Evolutionary conservation across 2,329 filamentous ascomycete genomes (phyloP).

Genomic region (Fusarium nematophilum): DNA sequence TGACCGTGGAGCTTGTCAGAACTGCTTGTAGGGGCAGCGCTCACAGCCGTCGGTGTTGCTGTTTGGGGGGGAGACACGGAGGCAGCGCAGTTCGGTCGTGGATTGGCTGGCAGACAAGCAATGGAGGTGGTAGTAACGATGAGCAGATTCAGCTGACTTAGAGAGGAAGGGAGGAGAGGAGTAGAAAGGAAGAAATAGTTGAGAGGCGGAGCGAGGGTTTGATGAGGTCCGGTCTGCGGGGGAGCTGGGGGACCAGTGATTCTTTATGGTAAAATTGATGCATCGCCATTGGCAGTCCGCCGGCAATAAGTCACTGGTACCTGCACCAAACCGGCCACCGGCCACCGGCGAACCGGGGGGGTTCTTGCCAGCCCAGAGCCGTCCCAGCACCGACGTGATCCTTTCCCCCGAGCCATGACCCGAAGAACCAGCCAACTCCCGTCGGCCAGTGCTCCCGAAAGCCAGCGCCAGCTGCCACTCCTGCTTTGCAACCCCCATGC

Average conservation of each 20-base stretch:
- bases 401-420: conserved; percentile 46
- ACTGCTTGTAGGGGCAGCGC: conserved; percentile 41
- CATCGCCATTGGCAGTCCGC: conserved; percentile 37
- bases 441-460: conserved; percentile 9
- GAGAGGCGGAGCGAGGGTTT: conserved; percentile 33
- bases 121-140: conserved; percentile 8
- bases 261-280: conserved; percentile 44
- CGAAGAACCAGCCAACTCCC: conserved; percentile 37
- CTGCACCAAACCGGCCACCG: conserved; percentile 40
- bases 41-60: conserved; percentile 43
- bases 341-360: conserved; percentile 46
- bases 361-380: conserved; percentile 20
- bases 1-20: conserved; percentile 42
- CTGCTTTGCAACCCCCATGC: conserved; percentile 12
- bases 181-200: conserved; percentile 27
- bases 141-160: background rate
- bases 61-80: conserved; percentile 21
- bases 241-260: conserved; percentile 37
- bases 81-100: conserved; percentile 24
- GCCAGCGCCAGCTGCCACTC: background rate
- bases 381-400: conserved; percentile 39
- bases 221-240: conserved; percentile 36
- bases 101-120: background rate
- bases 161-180: conserved; percentile 5
- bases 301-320: conserved; percentile 38